Base-by-base conservation (phyloP, 2,329 filamentous ascomycete species). In the Dryadomyces quercivorus region DNA sequence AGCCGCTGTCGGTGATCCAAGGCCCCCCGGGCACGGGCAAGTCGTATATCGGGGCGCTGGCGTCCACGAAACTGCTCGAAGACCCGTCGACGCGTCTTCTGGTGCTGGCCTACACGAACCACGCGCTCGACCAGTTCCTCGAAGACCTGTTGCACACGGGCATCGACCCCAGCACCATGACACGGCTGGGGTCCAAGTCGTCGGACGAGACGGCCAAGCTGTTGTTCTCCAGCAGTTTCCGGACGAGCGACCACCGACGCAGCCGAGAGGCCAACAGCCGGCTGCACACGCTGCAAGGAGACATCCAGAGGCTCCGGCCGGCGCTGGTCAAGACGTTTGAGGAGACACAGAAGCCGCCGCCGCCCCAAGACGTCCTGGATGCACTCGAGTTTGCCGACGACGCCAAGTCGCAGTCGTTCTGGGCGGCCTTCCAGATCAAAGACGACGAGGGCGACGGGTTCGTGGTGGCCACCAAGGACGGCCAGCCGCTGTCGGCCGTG, bases 31-130 rank as follows among this genome's bases (percentile, higher is more conserved):
- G 51, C 26, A 53, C 51, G 2, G 51, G 51, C 2, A 53, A 53
- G 34, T 48, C 44, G 1, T 54, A 34, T 10, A 47, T 88, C 2
- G 86, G 86, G 0, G 80, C 84, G 0, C 67, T 85, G 2, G 69
- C 84, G 1, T 76, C 79, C 0, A 81, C 82, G 52, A 65, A 72
- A 0, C 62, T 90, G 0, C 66, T 51, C 12, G 48, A 50, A 1
- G 34, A 20, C 26, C 36, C 26, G n/a, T 52, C 26, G 26, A 34
- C 40, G 3, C 38, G 40, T 81, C 20, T 89, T 0, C 69, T 91
- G 0, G 76, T 90, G 0, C 64, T 86, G 2, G 81, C 78, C 26
- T 88, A 81, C 55, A 88, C 84, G 0, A 85, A 87, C 52, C 83
- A 86, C 59, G 81, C 82, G 0, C 66, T 84, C 0, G 80, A 85